A percentile compares a stretch with the other conserved stretches of the same genome.
phyloP scores from a whole-genome alignment of 768 basidiomycete genomes.

The Calocera cornea region DNA sequence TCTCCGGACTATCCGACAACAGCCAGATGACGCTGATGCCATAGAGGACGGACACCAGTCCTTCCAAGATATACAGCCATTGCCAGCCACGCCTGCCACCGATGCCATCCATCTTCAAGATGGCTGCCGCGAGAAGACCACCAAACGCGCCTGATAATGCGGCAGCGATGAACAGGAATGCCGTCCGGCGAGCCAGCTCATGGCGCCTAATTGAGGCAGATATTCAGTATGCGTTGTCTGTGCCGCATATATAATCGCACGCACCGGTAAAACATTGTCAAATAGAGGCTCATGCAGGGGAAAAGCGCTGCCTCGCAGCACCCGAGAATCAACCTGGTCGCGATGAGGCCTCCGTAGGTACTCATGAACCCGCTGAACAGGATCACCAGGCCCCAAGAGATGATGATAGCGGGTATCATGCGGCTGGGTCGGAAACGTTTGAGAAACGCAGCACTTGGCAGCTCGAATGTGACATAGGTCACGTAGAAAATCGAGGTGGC shows the following conservation, averaged over 20 bases:
- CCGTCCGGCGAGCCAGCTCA: slow-evolving; percentile 10
- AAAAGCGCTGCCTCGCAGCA: slow-evolving; percentile 9
- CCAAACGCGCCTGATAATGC: slow-evolving; percentile 11
- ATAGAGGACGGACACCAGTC: slow-evolving; percentile 9
- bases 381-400: slow-evolving; percentile 8
- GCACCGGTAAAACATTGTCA: slow-evolving; percentile 5
- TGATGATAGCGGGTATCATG: slow-evolving; percentile 9
- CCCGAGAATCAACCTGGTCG: slow-evolving; percentile 7
- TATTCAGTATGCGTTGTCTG: not conserved
- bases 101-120: slow-evolving; percentile 8
- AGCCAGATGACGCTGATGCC: slow-evolving; percentile 4
- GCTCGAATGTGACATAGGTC: slow-evolving; percentile 11
- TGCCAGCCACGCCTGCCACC: slow-evolving; percentile 5
- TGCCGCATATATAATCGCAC: not conserved
- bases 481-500: slow-evolving; percentile 11
- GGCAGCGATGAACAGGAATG: slow-evolving; percentile 15
- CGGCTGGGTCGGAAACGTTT: slow-evolving; percentile 3
- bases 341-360: slow-evolving; percentile 9
- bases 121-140: not conserved
- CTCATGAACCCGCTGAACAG: slow-evolving; percentile 11
- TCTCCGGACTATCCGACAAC: slow-evolving; percentile 9
- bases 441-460: slow-evolving; percentile 6
- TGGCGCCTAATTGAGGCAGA: not conserved
- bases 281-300: slow-evolving; percentile 9
- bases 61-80: not conserved